Evolutionary conservation across 1,139 yeast species (phyloP).

Genomic region (Saccharomycopsis crataegensis): DNA sequence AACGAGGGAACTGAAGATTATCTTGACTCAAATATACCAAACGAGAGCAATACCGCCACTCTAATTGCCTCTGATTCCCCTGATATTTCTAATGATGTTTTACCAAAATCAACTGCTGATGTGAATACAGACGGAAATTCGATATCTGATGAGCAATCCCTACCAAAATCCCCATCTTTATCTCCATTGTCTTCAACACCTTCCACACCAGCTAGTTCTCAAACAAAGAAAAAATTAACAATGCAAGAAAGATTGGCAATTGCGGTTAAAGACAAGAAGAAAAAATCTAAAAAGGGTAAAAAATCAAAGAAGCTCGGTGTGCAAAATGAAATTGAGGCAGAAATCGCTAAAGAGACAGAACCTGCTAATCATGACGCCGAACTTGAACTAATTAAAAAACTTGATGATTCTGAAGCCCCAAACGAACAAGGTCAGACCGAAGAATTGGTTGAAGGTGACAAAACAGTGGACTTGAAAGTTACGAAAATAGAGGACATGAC

Average conservation of each 20-base stretch:
- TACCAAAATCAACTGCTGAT: too few relatives aligned
- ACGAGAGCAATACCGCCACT: too few relatives aligned
- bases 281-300: constrained; percentile 22
- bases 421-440: background rate
- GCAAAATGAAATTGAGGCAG: constrained; percentile 6
- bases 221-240: constrained; percentile 45
- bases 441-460: background rate
- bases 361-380: background rate
- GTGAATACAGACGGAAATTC: too few relatives aligned
- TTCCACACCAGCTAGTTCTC: background rate
- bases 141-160: too few relatives aligned
- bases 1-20: too few relatives aligned
- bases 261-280: constrained; percentile 55
- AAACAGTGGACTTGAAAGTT: background rate
- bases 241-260: constrained; percentile 75
- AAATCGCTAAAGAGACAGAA: background rate
- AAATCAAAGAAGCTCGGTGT: constrained; percentile 21
- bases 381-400: background rate
- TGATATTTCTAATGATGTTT: too few relatives aligned
- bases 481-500: background rate
- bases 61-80: too few relatives aligned
- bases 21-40: too few relatives aligned
- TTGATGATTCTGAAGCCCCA: background rate
- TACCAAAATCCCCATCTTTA: too few relatives aligned
- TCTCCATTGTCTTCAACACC: too few relatives aligned